Base-by-base conservation (phyloP, 2,329 filamentous ascomycete genomes). In the Fusarium austroafricanum region DNA sequence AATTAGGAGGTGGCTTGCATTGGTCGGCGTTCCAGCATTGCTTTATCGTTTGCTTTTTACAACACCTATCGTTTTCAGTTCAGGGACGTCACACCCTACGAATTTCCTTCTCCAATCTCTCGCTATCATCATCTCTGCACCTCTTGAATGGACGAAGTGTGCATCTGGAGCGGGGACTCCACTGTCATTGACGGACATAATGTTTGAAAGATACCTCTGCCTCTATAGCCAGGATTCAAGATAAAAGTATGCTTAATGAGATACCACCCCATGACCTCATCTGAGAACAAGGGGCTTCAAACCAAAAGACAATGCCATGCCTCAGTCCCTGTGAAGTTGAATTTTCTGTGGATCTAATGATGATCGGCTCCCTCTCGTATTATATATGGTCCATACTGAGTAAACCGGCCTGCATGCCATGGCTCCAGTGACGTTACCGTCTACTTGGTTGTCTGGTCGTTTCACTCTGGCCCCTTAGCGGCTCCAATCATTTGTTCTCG, bases 161-260 rank as follows among this genome's bases (percentile, higher is more conserved):
- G 58, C 56, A 61, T 64, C 52, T 57, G 71, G 71, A 71, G 68
- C 58, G 33, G 61, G 50, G 57, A 46, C 61, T 65, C 60, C 60
- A 68, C 67, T 70, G 52, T 59, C 70, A 56, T 66, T 60, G 71
- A 66, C 47, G 64, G 59, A 55, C 59, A 65, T 68, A 63, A 71
- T 73, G 66, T 59, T 73, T 61, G 57, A 68, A 72, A 72, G 70
- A 73, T 70, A 68, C 70, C 70, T 74, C 61, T 68, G 52, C 40
- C 26, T 51, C 53, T 37, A 42, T 67, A 71, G 61, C 55, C 63
- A 70, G 65, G 57, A 68, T 59, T 71, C 49, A 61, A 71, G 70
- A 73, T 63, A 71, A 73, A 70, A 68, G 64, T 63, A 71, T 70
- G 71, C 53, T 72, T 71, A 73, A 75, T 72, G 52, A 73, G 50